Evolutionary conservation across 805 yeast species (phyloP).

Genomic region (Starmera pachycereana): DNA sequence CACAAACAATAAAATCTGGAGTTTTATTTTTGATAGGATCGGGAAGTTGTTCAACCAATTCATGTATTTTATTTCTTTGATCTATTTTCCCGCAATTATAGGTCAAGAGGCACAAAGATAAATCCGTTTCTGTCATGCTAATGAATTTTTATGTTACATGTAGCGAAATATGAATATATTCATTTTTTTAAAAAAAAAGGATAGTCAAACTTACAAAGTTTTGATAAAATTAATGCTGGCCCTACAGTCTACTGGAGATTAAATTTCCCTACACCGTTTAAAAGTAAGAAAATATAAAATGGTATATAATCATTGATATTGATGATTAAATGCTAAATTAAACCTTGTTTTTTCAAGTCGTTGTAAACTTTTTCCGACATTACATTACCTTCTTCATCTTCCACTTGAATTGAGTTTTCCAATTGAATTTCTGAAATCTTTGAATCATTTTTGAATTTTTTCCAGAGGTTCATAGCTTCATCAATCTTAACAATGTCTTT

Average conservation of each 20-base stretch:
- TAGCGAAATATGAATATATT: too few species aligned
- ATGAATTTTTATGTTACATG: too few species aligned
- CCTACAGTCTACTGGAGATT: too few species aligned
- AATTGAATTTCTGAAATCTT: conserved; percentile 17
- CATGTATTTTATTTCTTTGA: conserved; percentile 21
- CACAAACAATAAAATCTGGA: conserved; percentile 46
- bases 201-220: too few species aligned
- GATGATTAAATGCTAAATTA: conserved; percentile 30
- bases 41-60: conserved; percentile 19
- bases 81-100: conserved; percentile 46
- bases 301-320: too few species aligned
- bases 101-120: conserved; percentile 21
- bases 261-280: too few species aligned
- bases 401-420: conserved; percentile 67
- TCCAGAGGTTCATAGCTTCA: conserved; percentile 59
- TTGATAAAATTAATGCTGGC: too few species aligned
- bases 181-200: too few species aligned
- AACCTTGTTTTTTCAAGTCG: conserved; percentile 82
- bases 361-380: conserved; percentile 76
- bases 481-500: conserved; percentile 54
- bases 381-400: conserved; percentile 88
- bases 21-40: conserved; percentile 20
- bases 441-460: conserved; percentile 23
- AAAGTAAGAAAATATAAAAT: too few species aligned
- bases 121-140: not conserved